phyloP scores from a whole-genome alignment of 1,284 basidiomycete species.

The Entoloma clypeatum region DNA sequence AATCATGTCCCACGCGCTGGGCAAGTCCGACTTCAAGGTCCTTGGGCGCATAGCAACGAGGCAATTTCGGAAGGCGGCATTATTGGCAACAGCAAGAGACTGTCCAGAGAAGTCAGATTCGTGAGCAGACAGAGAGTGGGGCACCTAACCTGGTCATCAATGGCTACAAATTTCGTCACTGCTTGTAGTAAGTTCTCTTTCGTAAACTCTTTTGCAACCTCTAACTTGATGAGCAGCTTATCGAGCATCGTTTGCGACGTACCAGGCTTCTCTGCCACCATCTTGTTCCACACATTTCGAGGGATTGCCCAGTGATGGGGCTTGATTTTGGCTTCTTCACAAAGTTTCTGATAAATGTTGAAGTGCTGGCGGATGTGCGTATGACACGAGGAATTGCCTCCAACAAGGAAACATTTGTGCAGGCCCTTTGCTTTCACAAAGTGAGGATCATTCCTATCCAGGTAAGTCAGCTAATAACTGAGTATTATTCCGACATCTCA shows the following conservation, averaged over 20 bases:
- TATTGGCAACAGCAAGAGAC: conserved; percentile 15
- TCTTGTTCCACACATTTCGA: conserved; percentile 12
- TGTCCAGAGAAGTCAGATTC: background rate
- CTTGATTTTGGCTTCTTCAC: conserved; percentile 13
- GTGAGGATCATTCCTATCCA: background rate
- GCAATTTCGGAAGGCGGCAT: conserved; percentile 16
- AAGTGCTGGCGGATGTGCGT: conserved; percentile 20
- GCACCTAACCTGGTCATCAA: conserved; percentile 19
- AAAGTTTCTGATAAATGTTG: conserved; percentile 14
- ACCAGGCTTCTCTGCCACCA: conserved; percentile 6
- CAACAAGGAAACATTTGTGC: conserved; percentile 11
- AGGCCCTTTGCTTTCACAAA: conserved; percentile 14
- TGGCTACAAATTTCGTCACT: conserved; percentile 15
- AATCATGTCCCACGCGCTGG: conserved; percentile 18
- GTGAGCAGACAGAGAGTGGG: background rate
- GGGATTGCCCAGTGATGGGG: conserved; percentile 17
- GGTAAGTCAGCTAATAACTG: background rate
- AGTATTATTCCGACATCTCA: conserved; percentile 1
- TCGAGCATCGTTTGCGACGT: background rate
- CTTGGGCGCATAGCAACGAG: conserved; percentile 22
- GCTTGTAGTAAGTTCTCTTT: conserved; percentile 11
- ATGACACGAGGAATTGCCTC: conserved; percentile 19
- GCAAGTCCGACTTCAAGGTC: conserved; percentile 16
- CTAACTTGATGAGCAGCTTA: conserved; percentile 2
- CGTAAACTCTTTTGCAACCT: conserved; percentile 12